phyloP scores from a whole-genome alignment of 345 rosid genomes.

The Eucalyptus polyanthemos region DNA sequence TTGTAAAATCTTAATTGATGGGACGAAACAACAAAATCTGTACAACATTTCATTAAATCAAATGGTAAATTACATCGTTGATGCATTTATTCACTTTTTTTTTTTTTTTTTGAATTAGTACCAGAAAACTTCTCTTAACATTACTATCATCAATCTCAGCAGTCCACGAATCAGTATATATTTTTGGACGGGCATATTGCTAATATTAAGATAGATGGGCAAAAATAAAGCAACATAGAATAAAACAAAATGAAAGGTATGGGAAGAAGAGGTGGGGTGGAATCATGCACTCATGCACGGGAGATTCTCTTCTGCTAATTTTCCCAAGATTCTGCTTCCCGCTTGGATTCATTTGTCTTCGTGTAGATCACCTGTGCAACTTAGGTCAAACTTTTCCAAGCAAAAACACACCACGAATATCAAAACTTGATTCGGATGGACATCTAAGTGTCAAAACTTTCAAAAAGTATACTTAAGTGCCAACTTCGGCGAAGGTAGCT shows the following conservation, averaged over 20 bases:
- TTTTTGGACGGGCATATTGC: background rate
- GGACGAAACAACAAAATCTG: background rate
- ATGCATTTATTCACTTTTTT: background rate
- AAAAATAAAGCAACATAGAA: background rate
- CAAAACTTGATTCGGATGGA: too few relatives aligned
- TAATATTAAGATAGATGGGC: background rate
- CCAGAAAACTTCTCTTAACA: background rate
- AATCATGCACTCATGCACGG: background rate
- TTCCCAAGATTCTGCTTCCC: background rate
- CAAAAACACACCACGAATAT: too few relatives aligned
- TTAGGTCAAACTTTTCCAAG: background rate
- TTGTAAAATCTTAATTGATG: background rate
- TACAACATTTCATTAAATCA: background rate
- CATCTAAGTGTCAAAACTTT: too few relatives aligned
- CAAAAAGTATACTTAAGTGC: too few relatives aligned
- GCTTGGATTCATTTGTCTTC: background rate
- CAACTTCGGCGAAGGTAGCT: fast-evolving
- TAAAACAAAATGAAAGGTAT: background rate
- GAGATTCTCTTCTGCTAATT: background rate
- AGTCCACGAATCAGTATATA: background rate
- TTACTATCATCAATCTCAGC: background rate
- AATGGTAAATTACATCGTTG: background rate
- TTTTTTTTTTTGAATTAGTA: background rate
- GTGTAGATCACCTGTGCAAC: background rate
- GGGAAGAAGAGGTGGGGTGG: background rate